Conservation (phyloP, 192 early-diverging fungal species). For the Coemansia sp. region DNA sequence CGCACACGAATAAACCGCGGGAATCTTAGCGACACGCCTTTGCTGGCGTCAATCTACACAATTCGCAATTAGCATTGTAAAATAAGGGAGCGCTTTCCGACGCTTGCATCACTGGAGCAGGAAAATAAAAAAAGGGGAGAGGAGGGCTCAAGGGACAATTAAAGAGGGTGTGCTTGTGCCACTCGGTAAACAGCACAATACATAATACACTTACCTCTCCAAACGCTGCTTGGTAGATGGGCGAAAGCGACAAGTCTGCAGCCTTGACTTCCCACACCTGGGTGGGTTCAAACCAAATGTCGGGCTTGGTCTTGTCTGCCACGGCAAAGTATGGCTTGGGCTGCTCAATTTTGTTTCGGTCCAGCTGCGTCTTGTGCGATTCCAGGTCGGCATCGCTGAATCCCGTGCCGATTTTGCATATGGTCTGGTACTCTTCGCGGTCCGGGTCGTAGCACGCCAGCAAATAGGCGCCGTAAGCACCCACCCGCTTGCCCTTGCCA, state of each 20-base stretch:
- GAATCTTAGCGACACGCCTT: conserved; percentile 96
- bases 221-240: conserved; percentile 85
- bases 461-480: conserved; percentile 93
- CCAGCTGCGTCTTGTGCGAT: conserved; percentile 67
- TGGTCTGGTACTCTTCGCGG: conserved; percentile 90
- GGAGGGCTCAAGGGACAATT: no score
- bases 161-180: no score
- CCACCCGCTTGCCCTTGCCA: conserved; percentile 94
- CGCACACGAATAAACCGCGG: conserved; percentile 93
- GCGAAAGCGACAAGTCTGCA: conserved; percentile 95
- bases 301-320: conserved; percentile 81
- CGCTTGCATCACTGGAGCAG: no score
- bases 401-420: conserved; percentile 98
- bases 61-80: conserved; percentile 2
- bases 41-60: conserved; percentile 66
- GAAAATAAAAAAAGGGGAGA: no score
- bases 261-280: conserved; percentile 96
- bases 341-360: conserved; percentile 67
- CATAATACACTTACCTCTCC: conserved; percentile 59
- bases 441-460: conserved; percentile 97
- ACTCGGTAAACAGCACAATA: no score
- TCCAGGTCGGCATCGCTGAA: conserved; percentile 89
- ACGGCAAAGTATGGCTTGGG: conserved; percentile 79
- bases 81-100: background rate
- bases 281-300: conserved; percentile 94